Evolutionary conservation across 305 asterid species (phyloP).

Genomic region (Solanum hybrid): DNA sequence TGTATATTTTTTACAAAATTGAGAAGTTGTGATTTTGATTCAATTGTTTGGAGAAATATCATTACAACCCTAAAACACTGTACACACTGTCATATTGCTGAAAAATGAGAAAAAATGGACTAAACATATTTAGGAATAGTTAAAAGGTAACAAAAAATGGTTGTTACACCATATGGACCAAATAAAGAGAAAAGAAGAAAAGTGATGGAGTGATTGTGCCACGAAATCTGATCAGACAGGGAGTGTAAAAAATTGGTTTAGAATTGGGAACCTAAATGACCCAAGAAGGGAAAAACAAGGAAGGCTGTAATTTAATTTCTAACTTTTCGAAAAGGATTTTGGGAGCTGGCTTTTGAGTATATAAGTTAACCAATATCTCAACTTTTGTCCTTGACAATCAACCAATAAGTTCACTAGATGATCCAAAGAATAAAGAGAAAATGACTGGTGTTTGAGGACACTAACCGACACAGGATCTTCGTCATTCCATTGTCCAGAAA

Average conservation of each 20-base stretch:
- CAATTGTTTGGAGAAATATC: background rate
- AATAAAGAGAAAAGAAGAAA: background rate
- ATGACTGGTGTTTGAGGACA: constrained; percentile 8
- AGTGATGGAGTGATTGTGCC: background rate
- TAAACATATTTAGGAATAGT: background rate
- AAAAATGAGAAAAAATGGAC: background rate
- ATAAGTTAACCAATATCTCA: background rate
- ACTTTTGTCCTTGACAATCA: background rate
- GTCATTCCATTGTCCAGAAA: constrained; percentile 86
- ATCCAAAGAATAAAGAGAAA: background rate
- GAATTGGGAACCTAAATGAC: background rate
- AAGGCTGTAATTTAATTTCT: background rate
- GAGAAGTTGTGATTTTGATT: background rate
- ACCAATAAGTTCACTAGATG: background rate
- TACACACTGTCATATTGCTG: background rate
- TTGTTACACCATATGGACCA: background rate
- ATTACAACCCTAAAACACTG: background rate
- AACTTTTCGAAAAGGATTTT: background rate
- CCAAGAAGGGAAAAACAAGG: background rate
- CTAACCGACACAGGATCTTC: constrained; percentile 70
- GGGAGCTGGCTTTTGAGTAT: background rate
- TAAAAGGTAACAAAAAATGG: background rate
- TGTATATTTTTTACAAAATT: background rate
- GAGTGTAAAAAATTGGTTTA: background rate
- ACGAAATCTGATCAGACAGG: background rate